These are phyloP conservation scores for Penicillium manginii DNA, from an alignment of 495 filamentous ascomycete species.

Conservation along the genomic window DNA sequence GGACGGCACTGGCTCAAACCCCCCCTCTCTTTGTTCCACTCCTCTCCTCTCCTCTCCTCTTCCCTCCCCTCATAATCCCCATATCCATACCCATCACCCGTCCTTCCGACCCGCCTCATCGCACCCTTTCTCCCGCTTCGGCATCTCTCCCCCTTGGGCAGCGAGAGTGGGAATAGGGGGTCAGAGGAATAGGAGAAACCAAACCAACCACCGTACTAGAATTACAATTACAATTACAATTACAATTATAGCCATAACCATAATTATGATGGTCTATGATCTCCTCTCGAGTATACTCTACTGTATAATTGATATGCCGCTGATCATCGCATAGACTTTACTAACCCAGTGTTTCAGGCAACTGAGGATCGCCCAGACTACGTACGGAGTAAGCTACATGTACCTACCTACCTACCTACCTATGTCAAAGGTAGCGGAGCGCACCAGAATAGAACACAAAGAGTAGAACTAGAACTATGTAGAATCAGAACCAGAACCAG, in stretches of 20 bases:
- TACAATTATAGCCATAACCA: no score
- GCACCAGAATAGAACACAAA: no score
- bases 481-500: no score
- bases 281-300: neutral
- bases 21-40: neutral
- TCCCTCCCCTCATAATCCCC: neutral
- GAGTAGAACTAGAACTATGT: no score
- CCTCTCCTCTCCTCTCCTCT: neutral
- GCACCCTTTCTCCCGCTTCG: neutral
- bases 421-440: no score
- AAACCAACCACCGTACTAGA: no score
- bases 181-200: no score
- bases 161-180: neutral
- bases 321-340: conserved; percentile 28
- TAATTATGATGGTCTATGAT: no score
- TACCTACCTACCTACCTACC: no score
- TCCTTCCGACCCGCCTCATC: conserved; percentile 6
- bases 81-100: neutral
- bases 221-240: no score
- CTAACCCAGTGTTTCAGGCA: conserved; percentile 30
- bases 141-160: conserved; percentile 7
- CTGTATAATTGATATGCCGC: neutral
- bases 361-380: conserved; percentile 17
- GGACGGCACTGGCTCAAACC: conserved; percentile 12
- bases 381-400: neutral